Base-by-base conservation (phyloP, 192 early-diverging fungal species). In the Backusella psychrophila region DNA sequence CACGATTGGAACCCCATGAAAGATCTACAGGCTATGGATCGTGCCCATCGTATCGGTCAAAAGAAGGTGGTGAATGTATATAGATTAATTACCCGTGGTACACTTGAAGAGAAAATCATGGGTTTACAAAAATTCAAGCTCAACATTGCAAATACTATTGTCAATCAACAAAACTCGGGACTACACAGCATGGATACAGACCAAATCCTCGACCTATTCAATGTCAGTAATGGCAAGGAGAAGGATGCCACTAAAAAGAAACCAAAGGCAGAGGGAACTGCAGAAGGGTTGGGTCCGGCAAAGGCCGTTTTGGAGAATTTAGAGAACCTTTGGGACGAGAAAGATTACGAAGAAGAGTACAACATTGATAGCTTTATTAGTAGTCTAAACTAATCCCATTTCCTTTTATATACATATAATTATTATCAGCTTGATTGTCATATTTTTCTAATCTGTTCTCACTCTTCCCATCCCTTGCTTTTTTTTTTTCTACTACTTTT, bases 1-100 rank as follows among this genome's bases (percentile, higher is more conserved):
- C 98, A 98, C 78, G 98, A 99, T 77, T 99, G 97, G 91, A 99
- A 99, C 79, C 98, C 98, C 6, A 96, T 97, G 88, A 98, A 96
- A 83, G 98, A 99, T 85, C 81, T 98, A 72, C 98, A 99, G 82
- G 98, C 98, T 1, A 98, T 98, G 98, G 98, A 99, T 83, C 91
- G 98, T 46, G 98, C 97, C 0, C 98, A 99, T 84, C 93, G 98
- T 34, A 91, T 99, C 71, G 98, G 98, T 21, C 98, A 99, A 81
- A 98, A 97, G 75, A 89, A 94, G 36, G 95, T 96, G 5, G 98
- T 99, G 12, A 98, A 98, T 82, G 97, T 99, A 0, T 99, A 99
- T 82, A 93, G 98, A 8, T 82, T 99, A 69, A 98, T 99, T 80
- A 97, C 97, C 9, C 89, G 93, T 71, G 95, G 95, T n/a, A 98